These are phyloP conservation scores for Malassezia pachydermatis DNA, from an alignment of 1,284 basidiomycete species.

Conservation along the genomic window DNA sequence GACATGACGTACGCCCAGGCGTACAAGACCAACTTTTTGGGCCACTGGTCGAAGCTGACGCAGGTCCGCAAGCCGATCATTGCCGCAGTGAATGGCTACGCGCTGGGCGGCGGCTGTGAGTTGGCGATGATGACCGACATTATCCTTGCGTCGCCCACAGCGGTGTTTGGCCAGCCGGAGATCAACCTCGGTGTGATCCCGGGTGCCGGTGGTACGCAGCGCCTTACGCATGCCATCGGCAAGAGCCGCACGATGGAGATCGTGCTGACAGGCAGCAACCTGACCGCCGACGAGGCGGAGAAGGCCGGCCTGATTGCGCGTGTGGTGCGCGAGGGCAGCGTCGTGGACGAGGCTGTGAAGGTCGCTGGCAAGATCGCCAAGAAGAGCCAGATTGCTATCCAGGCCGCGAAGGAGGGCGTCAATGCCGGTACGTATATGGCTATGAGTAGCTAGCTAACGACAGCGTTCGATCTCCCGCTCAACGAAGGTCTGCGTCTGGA, in stretches of 20 bases:
- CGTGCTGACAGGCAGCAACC: constrained; percentile 64
- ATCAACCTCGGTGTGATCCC: constrained; percentile 96
- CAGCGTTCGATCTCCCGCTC: constrained; percentile 66
- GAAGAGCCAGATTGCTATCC: constrained; percentile 74
- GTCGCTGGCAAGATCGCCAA: constrained; percentile 70
- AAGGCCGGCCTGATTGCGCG: constrained; percentile 74
- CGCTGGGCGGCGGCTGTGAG: constrained; percentile 61
- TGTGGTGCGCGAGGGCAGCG: constrained; percentile 59
- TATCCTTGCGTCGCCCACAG: constrained; percentile 82
- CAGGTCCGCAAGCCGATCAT: constrained; percentile 81
- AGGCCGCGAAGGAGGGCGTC: constrained; percentile 89
- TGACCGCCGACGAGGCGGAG: constrained; percentile 73
- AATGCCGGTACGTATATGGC: constrained; percentile 62
- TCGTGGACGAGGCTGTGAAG: constrained; percentile 77
- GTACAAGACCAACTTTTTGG: constrained; percentile 79
- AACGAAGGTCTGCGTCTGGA: constrained; percentile 78
- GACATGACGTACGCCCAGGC: constrained; percentile 77
- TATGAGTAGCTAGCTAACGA: neutral
- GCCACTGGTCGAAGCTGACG: constrained; percentile 71
- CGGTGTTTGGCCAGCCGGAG: constrained; percentile 91
- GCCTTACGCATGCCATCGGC: constrained; percentile 74
- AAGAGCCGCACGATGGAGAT: constrained; percentile 95
- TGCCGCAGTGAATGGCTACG: constrained; percentile 89
- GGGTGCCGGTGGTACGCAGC: constrained; percentile 70
- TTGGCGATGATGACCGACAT: constrained; percentile 61